phyloP scores from a whole-genome alignment of 1,284 basidiomycete genomes.

The Puccinia polysora region DNA sequence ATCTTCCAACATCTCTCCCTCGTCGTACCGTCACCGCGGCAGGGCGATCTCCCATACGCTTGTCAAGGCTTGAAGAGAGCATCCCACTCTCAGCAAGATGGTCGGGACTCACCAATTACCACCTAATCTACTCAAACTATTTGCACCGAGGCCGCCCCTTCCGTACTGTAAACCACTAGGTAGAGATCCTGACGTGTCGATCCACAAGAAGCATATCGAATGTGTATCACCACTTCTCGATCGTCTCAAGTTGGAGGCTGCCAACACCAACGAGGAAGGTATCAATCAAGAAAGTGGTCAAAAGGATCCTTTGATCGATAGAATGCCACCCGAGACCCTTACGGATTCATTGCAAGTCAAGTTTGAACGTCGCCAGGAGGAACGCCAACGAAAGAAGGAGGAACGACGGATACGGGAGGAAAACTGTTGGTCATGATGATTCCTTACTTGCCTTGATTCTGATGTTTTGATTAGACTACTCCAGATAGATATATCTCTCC shows the following conservation, averaged over 20 bases:
- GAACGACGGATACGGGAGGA: slow-evolving; percentile 72
- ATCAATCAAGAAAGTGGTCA: slow-evolving; percentile 37
- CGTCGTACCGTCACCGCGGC: no score
- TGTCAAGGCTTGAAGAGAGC: no score
- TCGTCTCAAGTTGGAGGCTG: slow-evolving; percentile 70
- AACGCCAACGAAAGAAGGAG: slow-evolving; percentile 69
- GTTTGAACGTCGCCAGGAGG: slow-evolving; percentile 43
- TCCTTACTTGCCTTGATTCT: background rate
- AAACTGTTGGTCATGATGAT: slow-evolving; percentile 54
- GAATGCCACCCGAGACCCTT: slow-evolving; percentile 42
- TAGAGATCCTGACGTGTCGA: slow-evolving; percentile 70
- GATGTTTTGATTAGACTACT: slow-evolving; percentile 7
- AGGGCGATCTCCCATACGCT: no score
- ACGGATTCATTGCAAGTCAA: slow-evolving; percentile 41
- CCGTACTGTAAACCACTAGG: slow-evolving; percentile 77
- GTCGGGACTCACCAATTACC: slow-evolving; percentile 62
- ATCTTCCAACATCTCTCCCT: no score
- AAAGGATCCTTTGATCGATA: slow-evolving; percentile 36
- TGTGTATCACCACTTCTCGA: slow-evolving; percentile 71
- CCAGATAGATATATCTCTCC: no score
- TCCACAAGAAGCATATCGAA: slow-evolving; percentile 61
- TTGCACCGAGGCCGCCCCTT: slow-evolving; percentile 80
- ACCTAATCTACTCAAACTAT: slow-evolving; percentile 87
- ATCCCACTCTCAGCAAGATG: slow-evolving; percentile 20
- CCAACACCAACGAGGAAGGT: slow-evolving; percentile 54